phyloP scores from a whole-genome alignment of 78 protist species.

The Dictyostelium brefeldianum region DNA sequence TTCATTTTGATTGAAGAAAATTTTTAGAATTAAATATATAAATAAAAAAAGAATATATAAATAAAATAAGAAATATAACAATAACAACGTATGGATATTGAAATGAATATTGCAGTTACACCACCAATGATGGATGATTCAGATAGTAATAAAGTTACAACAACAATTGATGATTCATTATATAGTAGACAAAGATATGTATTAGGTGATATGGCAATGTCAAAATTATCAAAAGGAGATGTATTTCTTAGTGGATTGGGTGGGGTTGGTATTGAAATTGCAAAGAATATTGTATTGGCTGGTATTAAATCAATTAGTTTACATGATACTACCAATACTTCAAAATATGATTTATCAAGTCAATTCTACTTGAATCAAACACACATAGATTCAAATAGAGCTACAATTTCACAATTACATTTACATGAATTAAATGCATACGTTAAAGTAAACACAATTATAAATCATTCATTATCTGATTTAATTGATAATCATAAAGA shows the following conservation, averaged over 20 bases:
- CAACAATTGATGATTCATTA: conserved; percentile 33
- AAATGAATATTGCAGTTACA: not conserved
- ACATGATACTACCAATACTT: conserved; percentile 26
- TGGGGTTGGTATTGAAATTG: conserved; percentile 84
- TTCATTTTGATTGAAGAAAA: not conserved
- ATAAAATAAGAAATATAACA: not conserved
- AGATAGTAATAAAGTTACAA: not conserved
- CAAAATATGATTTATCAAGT: conserved; percentile 60
- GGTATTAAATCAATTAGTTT: conserved; percentile 84
- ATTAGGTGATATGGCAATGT: conserved; percentile 81
- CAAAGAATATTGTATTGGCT: conserved; percentile 84
- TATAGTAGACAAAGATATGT: conserved; percentile 85
- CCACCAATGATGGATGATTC: not conserved
- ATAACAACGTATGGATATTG: not conserved
- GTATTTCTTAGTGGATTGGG: conserved; percentile 81
- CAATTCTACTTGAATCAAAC: conserved; percentile 53
- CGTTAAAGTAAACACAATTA: conserved; percentile 33
- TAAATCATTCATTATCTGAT: not conserved
- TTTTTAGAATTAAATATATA: not conserved
- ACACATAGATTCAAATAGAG: conserved; percentile 66
- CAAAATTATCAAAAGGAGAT: conserved; percentile 49
- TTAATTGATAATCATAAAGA: not conserved
- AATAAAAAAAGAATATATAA: no score
- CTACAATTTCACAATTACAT: conserved; percentile 10
- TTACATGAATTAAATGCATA: conserved; percentile 81